phyloP scores from a whole-genome alignment of 202 grass and related monocot genomes.

The Panicum hallii region DNA sequence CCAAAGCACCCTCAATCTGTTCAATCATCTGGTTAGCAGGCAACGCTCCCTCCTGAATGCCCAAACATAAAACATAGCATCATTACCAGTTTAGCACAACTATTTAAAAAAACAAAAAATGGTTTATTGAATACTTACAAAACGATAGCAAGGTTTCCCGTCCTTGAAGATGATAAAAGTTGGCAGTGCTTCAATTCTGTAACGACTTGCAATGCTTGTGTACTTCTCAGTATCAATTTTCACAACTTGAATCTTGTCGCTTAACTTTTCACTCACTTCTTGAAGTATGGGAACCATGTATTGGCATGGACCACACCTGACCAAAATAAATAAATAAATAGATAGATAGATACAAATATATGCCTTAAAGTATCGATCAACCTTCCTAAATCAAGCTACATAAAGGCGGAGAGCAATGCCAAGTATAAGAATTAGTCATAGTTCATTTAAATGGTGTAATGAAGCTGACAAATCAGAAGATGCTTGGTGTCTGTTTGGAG shows the following conservation, averaged over 20 bases:
- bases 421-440: background rate
- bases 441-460: conserved; percentile 29
- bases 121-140: conserved; percentile 63
- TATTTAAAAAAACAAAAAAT: conserved; percentile 20
- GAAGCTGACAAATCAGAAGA: background rate
- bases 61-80: conserved; percentile 3
- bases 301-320: conserved; percentile 96
- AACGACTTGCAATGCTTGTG: conserved; percentile 73
- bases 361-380: background rate
- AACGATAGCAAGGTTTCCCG: conserved; percentile 87
- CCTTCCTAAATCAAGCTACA: background rate
- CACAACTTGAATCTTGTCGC: conserved; percentile 85
- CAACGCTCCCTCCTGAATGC: conserved; percentile 85
- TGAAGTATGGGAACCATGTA: conserved; percentile 97
- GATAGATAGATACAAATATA: conserved; percentile 47
- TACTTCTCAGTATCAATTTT: conserved; percentile 99
- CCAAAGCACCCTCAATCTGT: conserved; percentile 78
- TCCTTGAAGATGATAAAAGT: conserved; percentile 96
- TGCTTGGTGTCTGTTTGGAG: background rate
- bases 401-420: background rate
- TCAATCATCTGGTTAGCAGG: conserved; percentile 78
- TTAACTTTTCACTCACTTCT: conserved; percentile 85
- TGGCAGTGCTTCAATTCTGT: conserved; percentile 85
- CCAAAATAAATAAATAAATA: conserved; percentile 39
- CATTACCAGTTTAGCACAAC: background rate